phyloP scores from a whole-genome alignment of 805 yeast genomes.

The Sugiyamaella smithiae region DNA sequence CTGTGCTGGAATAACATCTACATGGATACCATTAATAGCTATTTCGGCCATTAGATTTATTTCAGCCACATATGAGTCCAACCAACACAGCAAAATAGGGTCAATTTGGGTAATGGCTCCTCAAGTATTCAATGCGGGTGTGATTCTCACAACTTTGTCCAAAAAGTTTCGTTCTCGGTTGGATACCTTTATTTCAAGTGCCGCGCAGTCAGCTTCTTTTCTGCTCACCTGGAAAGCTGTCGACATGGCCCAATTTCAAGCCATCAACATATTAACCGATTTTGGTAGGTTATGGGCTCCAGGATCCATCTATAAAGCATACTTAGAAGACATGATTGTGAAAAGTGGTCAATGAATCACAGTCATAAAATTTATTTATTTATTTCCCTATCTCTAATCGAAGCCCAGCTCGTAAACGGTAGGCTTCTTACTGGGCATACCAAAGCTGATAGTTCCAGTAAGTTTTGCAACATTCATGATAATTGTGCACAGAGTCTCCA shows the following conservation, averaged over 20 bases:
- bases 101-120: not conserved
- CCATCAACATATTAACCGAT: not conserved
- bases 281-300: conserved; percentile 1
- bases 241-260: not conserved
- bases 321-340: not conserved
- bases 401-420: not conserved
- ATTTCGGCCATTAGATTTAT: not conserved
- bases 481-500: conserved; percentile 1
- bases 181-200: not conserved
- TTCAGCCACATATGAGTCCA: not conserved
- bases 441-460: not conserved
- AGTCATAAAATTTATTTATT: not conserved
- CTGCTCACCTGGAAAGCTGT: not conserved
- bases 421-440: conserved; percentile 1
- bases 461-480: not conserved
- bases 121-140: not conserved
- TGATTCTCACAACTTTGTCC: not conserved
- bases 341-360: not conserved
- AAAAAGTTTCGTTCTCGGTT: not conserved
- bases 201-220: not conserved
- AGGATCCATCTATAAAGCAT: not conserved
- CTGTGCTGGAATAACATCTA: not conserved
- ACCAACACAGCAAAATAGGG: not conserved
- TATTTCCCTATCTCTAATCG: too few relatives aligned
- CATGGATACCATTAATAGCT: not conserved